Conservation (phyloP, 2,329 filamentous ascomycete species). For the Berkeleyomyces rouxiae region DNA sequence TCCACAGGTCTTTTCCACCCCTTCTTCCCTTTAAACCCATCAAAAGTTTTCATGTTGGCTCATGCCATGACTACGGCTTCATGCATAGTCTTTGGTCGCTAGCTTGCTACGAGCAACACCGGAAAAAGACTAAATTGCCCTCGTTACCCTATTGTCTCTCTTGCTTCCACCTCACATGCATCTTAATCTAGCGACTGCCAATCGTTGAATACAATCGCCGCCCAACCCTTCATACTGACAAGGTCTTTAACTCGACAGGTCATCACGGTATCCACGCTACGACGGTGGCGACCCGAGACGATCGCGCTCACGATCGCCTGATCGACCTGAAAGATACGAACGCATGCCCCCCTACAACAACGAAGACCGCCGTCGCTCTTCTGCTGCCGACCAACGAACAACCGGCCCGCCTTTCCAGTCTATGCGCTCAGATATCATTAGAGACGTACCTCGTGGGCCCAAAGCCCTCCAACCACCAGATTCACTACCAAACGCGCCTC, state of each 20-base stretch:
- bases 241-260: conserved; percentile 22
- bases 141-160: background rate
- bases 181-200: background rate
- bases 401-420: conserved; percentile 43
- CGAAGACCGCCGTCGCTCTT: conserved; percentile 53
- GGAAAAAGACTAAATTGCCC: background rate
- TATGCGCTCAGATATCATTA: conserved; percentile 37
- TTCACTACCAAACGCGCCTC: conserved; percentile 48
- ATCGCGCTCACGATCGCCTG: conserved; percentile 52
- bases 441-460: conserved; percentile 61
- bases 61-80: background rate
- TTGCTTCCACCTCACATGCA: background rate
- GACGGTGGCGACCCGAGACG: conserved; percentile 37
- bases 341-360: conserved; percentile 39
- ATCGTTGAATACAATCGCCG: too few relatives aligned
- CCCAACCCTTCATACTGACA: background rate
- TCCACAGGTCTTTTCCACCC: background rate
- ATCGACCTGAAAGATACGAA: conserved; percentile 49
- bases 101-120: background rate
- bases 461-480: conserved; percentile 50
- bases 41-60: background rate
- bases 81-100: background rate
- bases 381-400: conserved; percentile 26
- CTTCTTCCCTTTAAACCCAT: background rate
- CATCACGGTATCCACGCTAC: conserved; percentile 42